Base-by-base conservation (phyloP, 805 yeast species). In the Lipomyces yamanashiensis region DNA sequence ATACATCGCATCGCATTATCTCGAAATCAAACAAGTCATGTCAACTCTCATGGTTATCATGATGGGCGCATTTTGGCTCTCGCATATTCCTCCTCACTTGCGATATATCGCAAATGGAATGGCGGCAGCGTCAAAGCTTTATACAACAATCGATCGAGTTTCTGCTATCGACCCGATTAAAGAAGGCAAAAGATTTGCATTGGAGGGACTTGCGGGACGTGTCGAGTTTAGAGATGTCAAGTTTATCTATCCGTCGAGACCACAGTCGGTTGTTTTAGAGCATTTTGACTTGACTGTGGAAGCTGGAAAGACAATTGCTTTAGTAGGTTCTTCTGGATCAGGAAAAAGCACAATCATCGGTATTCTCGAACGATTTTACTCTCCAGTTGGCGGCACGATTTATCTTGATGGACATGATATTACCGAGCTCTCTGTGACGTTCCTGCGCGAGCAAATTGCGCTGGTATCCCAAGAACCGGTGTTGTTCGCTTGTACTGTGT, bases 251-350 rank as follows among this genome's bases (percentile, higher is more conserved):
- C 76, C 76, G 2, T 68, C 76, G 3, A 64, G 76, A 13, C 72
- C 74, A 0, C 63, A 71, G 28, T 69, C 70, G 13, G 53, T 66
- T 15, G 69, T 73, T 19, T 58, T 74, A 15, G 63, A 68, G 12
- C 60, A 72, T 58, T 62, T 72, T 39, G 54, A 64, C 36, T 64
- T 73, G 23, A 51, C 49, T 1, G 54, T 74, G 83, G 91, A 92
- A 7, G 88, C 92, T 3, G 97, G 97, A 7, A 75, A 85, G 70
- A 90, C 88, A 70, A 92, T 90, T 43, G 97, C 97, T 12, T 84
- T 91, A 69, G 97, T 91, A 21, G 97, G 97, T 1, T 87, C 96
- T 92, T 1, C 86, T 90, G 21, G 97, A 2, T 69, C 73, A 7
- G 91, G 48, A 74, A 79, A 5, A 51, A 63, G 68, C 57, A 70